These are phyloP conservation scores for Phaseolus lunatus DNA, from an alignment of 306 rosid genomes.

Conservation along the genomic window DNA sequence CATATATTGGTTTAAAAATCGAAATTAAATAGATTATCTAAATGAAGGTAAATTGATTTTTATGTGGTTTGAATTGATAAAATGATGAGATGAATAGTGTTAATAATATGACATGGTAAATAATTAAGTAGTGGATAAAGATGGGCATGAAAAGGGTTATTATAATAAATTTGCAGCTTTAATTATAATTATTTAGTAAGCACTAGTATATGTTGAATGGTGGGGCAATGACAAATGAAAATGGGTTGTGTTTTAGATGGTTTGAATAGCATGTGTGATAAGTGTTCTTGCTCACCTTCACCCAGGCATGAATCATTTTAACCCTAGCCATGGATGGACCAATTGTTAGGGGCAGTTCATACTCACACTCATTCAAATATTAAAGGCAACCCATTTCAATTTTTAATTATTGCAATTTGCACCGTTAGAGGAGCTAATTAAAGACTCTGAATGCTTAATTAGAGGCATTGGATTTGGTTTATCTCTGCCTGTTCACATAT, in stretches of 20 bases:
- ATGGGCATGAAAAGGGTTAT: slow-evolving; percentile 10
- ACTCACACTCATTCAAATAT: slow-evolving; percentile 1
- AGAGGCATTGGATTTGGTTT: slow-evolving; percentile 4
- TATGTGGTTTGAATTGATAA: too few relatives aligned
- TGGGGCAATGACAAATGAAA: background rate
- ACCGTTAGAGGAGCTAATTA: slow-evolving; percentile 23
- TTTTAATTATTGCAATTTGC: slow-evolving; percentile 37
- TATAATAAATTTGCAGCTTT: slow-evolving; percentile 13
- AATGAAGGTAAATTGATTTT: too few relatives aligned
- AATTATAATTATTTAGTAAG: background rate
- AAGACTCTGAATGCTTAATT: background rate
- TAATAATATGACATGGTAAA: background rate
- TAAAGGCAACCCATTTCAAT: slow-evolving; percentile 44
- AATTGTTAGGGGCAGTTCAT: background rate
- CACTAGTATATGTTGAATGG: slow-evolving; percentile 16
- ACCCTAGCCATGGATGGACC: slow-evolving; percentile 24
- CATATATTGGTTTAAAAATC: too few relatives aligned
- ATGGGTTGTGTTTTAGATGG: slow-evolving; percentile 6
- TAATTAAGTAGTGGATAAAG: slow-evolving; percentile 27
- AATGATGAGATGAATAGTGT: too few relatives aligned
- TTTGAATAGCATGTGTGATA: slow-evolving; percentile 29
- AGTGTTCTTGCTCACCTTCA: slow-evolving; percentile 39
- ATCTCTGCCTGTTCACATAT: slow-evolving; percentile 14
- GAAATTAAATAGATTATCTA: too few relatives aligned
- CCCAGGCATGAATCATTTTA: slow-evolving; percentile 35